Evolutionary conservation across 768 basidiomycete species (phyloP).

Genomic region (Amyloporia xantha): DNA sequence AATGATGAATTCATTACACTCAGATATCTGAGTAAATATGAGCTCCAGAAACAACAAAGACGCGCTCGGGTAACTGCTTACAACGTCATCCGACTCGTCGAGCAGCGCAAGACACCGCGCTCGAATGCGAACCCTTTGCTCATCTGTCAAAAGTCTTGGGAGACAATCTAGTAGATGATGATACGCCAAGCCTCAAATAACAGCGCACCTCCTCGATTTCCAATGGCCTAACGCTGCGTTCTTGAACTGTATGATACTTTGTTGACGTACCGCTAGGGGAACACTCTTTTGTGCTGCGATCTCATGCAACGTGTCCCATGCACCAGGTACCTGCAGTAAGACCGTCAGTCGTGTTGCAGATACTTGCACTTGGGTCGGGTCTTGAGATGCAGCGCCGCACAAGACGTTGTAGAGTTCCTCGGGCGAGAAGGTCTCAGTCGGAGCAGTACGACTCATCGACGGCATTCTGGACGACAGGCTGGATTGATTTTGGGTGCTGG

Average conservation of each 20-base stretch:
- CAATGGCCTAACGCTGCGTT: constrained; percentile 70
- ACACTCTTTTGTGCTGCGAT: constrained; percentile 58
- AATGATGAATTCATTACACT: constrained; percentile 69
- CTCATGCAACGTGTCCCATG: constrained; percentile 63
- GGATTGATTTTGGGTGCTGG: not conserved
- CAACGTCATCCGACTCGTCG: constrained; percentile 73
- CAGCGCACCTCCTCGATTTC: constrained; percentile 73
- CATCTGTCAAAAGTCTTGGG: constrained; percentile 62
- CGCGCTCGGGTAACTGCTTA: constrained; percentile 26
- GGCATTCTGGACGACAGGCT: constrained; percentile 1
- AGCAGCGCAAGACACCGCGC: constrained; percentile 58
- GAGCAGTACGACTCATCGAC: not conserved
- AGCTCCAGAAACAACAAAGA: constrained; percentile 7
- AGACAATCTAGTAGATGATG: too few species aligned
- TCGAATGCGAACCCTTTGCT: constrained; percentile 62
- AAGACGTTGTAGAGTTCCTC: constrained; percentile 65
- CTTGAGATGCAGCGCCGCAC: constrained; percentile 65
- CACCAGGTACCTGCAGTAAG: constrained; percentile 62
- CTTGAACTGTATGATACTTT: constrained; percentile 87
- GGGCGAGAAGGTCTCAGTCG: constrained; percentile 40
- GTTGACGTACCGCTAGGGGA: constrained; percentile 65
- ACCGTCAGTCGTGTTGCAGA: constrained; percentile 59
- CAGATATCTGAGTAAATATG: constrained; percentile 52
- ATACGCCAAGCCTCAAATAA: too few species aligned
- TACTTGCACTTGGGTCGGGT: constrained; percentile 40